Percentiles rank a stretch among this genome's conserved stretches.
Conservation (phyloP, 371 early-diverging fungal genomes). For the Catenaria anguillulae region DNA sequence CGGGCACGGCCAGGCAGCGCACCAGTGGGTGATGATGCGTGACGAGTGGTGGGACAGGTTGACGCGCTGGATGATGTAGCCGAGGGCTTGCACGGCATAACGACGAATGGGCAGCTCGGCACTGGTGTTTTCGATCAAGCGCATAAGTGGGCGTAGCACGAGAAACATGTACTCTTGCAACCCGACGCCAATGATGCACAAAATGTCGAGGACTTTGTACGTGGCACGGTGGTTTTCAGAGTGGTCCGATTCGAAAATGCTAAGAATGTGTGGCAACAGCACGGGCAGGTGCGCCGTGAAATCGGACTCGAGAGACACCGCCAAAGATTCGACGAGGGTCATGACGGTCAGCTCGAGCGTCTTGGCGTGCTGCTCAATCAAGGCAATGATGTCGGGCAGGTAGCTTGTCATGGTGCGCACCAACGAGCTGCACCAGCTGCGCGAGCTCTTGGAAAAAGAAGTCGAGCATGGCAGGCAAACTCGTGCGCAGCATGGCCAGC, state of each 20-base stretch:
- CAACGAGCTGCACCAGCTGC: constrained; percentile 66
- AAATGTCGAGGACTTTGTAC: constrained; percentile 59
- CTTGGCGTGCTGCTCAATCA: constrained; percentile 69
- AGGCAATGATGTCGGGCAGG: constrained; percentile 58
- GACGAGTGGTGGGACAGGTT: constrained; percentile 80
- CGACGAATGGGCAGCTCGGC: constrained; percentile 47
- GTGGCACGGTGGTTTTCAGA: constrained; percentile 58
- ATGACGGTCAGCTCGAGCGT: constrained; percentile 67
- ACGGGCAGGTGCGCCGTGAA: constrained; percentile 67
- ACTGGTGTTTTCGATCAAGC: constrained; percentile 60
- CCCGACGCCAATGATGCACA: constrained; percentile 71
- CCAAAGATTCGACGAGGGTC: constrained; percentile 69
- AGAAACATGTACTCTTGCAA: constrained; percentile 89
- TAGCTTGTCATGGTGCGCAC: constrained; percentile 77
- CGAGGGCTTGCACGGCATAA: constrained; percentile 62
- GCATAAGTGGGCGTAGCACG: constrained; percentile 73
- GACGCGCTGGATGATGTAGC: constrained; percentile 57
- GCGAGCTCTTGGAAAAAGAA: constrained; percentile 79
- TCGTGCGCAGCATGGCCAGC: constrained; percentile 51
- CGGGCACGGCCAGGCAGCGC: constrained; percentile 48
- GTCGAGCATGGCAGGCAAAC: constrained; percentile 62
- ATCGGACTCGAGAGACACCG: constrained; percentile 71
- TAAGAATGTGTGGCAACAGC: constrained; percentile 50
- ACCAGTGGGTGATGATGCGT: constrained; percentile 82
- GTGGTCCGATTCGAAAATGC: constrained; percentile 62